Evolutionary conservation across 2,329 filamentous ascomycete genomes (phyloP), one percentile per base, ranked within the genome.

Genomic region (Ophiognomonia clavigignenti-juglandacearum): DNA sequence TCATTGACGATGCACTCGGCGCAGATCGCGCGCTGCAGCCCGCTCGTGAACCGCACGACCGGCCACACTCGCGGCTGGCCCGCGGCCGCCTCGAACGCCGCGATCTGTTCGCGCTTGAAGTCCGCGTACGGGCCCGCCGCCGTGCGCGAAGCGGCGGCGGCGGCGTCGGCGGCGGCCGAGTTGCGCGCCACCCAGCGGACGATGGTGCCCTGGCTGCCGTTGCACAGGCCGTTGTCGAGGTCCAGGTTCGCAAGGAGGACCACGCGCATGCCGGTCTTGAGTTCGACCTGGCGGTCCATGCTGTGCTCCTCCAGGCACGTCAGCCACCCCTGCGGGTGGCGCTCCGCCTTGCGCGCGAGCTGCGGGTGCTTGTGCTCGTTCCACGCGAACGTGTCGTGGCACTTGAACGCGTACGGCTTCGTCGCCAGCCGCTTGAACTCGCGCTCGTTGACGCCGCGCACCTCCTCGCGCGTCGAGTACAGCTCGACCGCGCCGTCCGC

Each of bases 41-140:
- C 71, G 46, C 79, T 78, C 22, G 70, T 62, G 51, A 83, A 84
- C 1, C 56, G 54, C 3, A 83, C 77, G 2, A 77, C 57, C 0
- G 76, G 76, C 74, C 73, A 78, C 8, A 57, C 60, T 1, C 45
- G 39, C 40, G 70, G 63, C 41, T 63, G 61, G 32, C 67, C 53
- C 1, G n/a, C 26, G 2, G 64, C 68, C 44, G 70, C 58, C 0
- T 56, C 24, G 24, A 26, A 52, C 8, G 70, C 54, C 20, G 41
- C 42, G 22, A 53, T 54, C 31, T 42, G 44, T 7, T 54, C 55
- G 0, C 41, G 31, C 31, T 39, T 35, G 14, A 14, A n/a, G 44
- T 7, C 54, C 55, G 0, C 41, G 31, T 26, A 36, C 29, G 14
- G 11, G 26, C 19, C 38, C 32, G 32, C 14, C 20, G 29, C 42